Evolutionary conservation across 208 protist genomes (phyloP), one percentile per base, ranked within the genome.

Genomic region (Porcisia hertigi): DNA sequence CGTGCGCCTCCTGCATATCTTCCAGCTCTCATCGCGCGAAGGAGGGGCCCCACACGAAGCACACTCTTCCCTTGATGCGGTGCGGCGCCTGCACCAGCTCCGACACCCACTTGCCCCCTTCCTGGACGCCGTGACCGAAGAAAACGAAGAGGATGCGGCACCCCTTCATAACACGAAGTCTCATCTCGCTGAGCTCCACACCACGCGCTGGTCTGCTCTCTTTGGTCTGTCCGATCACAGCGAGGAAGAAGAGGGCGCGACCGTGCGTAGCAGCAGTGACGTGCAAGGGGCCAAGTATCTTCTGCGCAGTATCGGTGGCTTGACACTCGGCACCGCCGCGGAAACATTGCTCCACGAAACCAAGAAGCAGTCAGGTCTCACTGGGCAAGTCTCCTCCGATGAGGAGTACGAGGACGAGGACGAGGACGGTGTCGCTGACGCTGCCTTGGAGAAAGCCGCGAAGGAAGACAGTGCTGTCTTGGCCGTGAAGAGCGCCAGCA

Each of bases 271-370:
- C 20, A 65, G 54, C 34, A 58, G 45, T 23, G 80, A 72, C 47
- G 49, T 88, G 59, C 66, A 70, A 3, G 73, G 66, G 0, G 88
- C 86, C 16, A 76, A 71, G 6, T 43, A 83, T 70, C 58, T 92
- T 25, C 73, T 91, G 30, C 86, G 78, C 54, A 43, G 75, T 30
- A 69, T 92, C 14, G 87, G 86, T 16, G 60, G 75, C 36, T 30
- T 73, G 6, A 71, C 67, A 16, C 57, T 95, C 20, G 83, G 86
- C 0, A 75, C 18, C 0, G 84, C 88, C 1, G 53, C 85, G 12
- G 83, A 77, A 6, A 73, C 63, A 9, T 72, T 95, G 57, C 66
- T 90, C 54, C 73, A 80, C 2, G 91, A 95, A 47, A 92, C 87
- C 1, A 72, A 73, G 54, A 85, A 73, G 81, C 72, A 75, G 59